Percentiles rank a stretch among this genome's conserved stretches.
Evolutionary conservation across 129 eudicot species (phyloP).

Genomic region (Saussurea involucrata): DNA sequence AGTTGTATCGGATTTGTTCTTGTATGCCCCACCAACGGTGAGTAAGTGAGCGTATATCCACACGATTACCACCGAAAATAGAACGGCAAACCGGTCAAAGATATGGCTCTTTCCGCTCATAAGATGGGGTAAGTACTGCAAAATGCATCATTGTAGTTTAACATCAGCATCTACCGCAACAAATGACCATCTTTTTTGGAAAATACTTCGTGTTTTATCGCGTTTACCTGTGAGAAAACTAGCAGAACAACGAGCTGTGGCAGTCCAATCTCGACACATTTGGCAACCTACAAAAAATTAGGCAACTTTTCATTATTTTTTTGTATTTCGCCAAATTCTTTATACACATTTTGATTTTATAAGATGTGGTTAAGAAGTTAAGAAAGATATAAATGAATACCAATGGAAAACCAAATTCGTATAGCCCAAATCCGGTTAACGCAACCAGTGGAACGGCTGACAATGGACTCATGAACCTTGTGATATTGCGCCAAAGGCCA

Average conservation of each 20-base stretch:
- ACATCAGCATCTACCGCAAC: neutral
- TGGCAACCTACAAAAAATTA: slow-evolving; percentile 54
- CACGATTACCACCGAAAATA: slow-evolving; percentile 77
- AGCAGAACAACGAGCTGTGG: slow-evolving; percentile 76
- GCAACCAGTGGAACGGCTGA: slow-evolving; percentile 89
- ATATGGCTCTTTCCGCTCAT: slow-evolving; percentile 71
- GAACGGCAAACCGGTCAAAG: slow-evolving; percentile 88
- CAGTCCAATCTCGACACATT: slow-evolving; percentile 91
- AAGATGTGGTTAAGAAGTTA: neutral
- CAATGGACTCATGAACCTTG: slow-evolving; percentile 87
- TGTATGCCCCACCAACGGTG: slow-evolving; percentile 93
- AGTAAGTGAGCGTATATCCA: slow-evolving; percentile 92
- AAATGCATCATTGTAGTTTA: neutral
- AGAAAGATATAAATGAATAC: slow-evolving; percentile 32
- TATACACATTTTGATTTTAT: neutral
- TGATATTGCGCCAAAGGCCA: slow-evolving; percentile 91
- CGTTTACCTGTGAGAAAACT: slow-evolving; percentile 82
- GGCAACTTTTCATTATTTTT: neutral
- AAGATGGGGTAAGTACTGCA: slow-evolving; percentile 83
- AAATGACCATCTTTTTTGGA: neutral
- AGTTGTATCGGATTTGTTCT: slow-evolving; percentile 49
- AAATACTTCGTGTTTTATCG: neutral
- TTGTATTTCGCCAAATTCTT: neutral
- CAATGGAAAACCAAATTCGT: slow-evolving; percentile 91
- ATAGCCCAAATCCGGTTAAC: slow-evolving; percentile 80